A percentile compares a stretch with the other conserved stretches of the same genome.
These are phyloP conservation scores for Parascedosporium putredinis DNA, from an alignment of 2,329 filamentous ascomycete species.

Conservation along the genomic window DNA sequence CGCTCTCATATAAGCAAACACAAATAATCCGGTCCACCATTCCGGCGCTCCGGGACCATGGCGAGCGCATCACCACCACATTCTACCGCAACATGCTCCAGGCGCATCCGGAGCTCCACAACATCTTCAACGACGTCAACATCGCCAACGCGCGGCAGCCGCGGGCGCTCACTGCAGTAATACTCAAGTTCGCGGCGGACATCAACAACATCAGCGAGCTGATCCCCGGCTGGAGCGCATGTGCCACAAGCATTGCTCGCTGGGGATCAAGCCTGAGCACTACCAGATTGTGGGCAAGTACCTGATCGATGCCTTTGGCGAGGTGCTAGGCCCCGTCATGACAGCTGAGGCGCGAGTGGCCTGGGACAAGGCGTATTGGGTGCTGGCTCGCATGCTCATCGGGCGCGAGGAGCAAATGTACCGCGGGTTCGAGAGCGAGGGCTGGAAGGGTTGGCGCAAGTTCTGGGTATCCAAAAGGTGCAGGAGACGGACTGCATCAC, in stretches of 20 bases:
- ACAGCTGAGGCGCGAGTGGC: constrained; percentile 54
- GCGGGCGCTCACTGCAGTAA: constrained; percentile 26
- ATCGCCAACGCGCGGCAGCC: constrained; percentile 25
- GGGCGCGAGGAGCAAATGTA: constrained; percentile 55
- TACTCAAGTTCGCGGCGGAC: constrained; percentile 62
- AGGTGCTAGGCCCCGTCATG: constrained; percentile 55
- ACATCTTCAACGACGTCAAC: constrained; percentile 53
- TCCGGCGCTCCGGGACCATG: constrained; percentile 57
- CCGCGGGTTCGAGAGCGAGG: constrained; percentile 35
- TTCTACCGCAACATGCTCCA: constrained; percentile 63
- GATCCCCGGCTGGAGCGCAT: constrained; percentile 42
- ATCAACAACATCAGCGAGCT: constrained; percentile 53
- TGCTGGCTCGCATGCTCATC: constrained; percentile 65
- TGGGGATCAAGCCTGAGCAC: constrained; percentile 57
- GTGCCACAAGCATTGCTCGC: constrained; percentile 64
- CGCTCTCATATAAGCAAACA: constrained; percentile 44
- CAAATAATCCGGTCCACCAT: constrained; percentile 60
- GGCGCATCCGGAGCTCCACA: constrained; percentile 55
- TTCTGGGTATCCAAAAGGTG: constrained; percentile 58
- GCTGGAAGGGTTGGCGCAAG: constrained; percentile 56
- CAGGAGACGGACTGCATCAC: constrained; percentile 58
- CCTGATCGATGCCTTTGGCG: constrained; percentile 55
- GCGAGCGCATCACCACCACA: constrained; percentile 55
- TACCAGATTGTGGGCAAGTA: constrained; percentile 62
- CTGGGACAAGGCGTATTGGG: constrained; percentile 63